Conservation (phyloP, 192 early-diverging fungal species). For the Allomyces javanicus region DNA sequence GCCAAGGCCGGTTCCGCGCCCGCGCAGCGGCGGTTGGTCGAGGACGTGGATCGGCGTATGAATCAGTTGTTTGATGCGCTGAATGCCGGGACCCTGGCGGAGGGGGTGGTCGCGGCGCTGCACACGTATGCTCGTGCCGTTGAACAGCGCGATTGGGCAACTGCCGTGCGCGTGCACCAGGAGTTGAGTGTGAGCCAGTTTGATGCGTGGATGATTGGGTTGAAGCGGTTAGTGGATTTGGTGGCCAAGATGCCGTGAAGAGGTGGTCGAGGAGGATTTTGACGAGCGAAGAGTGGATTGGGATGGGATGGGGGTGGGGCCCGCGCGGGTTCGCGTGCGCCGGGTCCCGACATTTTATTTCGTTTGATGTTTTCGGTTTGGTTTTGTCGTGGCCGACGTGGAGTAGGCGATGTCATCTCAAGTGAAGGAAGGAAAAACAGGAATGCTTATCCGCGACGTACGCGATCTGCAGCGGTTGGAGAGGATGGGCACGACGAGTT, state of each 20-base stretch:
- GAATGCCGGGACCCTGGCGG: conserved; percentile 54
- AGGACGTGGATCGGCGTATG: conserved; percentile 72
- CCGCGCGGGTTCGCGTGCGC: too few species aligned
- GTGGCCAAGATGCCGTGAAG: background rate
- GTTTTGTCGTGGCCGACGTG: too few species aligned
- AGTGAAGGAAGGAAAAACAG: too few species aligned
- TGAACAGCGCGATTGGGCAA: background rate
- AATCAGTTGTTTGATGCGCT: conserved; percentile 62
- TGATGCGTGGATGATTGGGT: background rate
- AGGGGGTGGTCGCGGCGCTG: conserved; percentile 39
- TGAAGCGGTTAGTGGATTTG: background rate
- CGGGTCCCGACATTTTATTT: too few species aligned
- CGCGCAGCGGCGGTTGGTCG: conserved; percentile 48
- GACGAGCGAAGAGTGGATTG: background rate
- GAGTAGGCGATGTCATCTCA: too few species aligned
- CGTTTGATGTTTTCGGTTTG: too few species aligned
- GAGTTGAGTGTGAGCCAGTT: background rate
- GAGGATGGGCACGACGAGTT: too few species aligned
- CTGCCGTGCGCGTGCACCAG: background rate
- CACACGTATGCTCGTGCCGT: background rate
- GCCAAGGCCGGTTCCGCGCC: conserved; percentile 23
- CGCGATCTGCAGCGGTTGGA: too few species aligned
- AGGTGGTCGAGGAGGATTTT: background rate
- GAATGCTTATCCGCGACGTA: too few species aligned
- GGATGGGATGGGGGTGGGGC: background rate